Evolutionary conservation across 305 asterid genomes (phyloP), one percentile per base, ranked within the genome.

Genomic region (Euphrasia arctica): DNA sequence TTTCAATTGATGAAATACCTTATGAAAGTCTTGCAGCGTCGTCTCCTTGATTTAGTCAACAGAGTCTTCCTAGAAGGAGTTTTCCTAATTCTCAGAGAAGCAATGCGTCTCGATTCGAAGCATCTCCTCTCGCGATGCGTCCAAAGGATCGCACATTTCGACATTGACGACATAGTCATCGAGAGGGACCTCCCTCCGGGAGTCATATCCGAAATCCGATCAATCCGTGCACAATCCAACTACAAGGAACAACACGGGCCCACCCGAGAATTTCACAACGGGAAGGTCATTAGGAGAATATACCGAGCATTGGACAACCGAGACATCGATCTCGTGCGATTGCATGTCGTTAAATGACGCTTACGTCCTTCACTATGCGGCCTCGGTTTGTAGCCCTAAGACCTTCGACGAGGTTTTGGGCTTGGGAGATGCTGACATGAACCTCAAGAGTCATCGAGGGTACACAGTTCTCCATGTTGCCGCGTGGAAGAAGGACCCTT

Each of bases 291-390:
- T 15, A 72, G 66, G 69, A 79, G 82, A 45, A 83, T 87, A 49
- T 82, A 78, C 64, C 70, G 66, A 59, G 92, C 95, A 12, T 47
- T 87, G 31, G 58, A 52, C 31, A 18, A 31, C 5, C 3, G 22
- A 0, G 58, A 22, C 39, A 73, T 85, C n/a, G 86, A 78, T 52
- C 63, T 87, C 57, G 69, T 87, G 62, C 68, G 63, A 39, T 69
- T 87, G 63, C 5, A 68, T 82, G 75, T 77, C 88, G 31, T 57
- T 87, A 52, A 82, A 87, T 49, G 66, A 54, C 50, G 83, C 90
- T 9, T 72, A 51, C 55, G 90, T 85, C 11, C 92, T 87, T 50
- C 90, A 87, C 63, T 85, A 87, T 52, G 88, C 85, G 4, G 87
- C 87, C 42, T 80, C 90, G 4, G 83, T 85, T 69, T 87, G 95